These are phyloP conservation scores for Talaromyces thailandensis DNA, from an alignment of 495 filamentous ascomycete genomes.

Conservation along the genomic window DNA sequence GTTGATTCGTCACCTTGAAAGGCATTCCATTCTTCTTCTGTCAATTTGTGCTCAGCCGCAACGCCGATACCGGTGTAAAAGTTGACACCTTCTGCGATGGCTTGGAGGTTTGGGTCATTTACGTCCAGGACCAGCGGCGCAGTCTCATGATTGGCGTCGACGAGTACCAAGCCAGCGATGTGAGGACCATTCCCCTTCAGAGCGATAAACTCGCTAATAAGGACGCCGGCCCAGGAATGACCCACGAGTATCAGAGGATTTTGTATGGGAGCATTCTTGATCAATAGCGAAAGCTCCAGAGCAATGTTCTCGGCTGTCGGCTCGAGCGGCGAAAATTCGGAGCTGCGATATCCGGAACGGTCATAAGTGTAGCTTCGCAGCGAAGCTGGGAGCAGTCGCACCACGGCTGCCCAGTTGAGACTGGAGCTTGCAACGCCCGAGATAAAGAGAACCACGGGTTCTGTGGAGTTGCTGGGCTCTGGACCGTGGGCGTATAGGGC, in stretches of 20 bases:
- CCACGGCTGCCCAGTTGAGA: constrained; percentile 11
- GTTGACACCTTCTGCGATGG: constrained; percentile 8
- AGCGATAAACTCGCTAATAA: constrained; percentile 12
- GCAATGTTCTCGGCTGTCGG: constrained; percentile 9
- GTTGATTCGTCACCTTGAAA: constrained; percentile 7
- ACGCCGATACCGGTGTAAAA: constrained; percentile 8
- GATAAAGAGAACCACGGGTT: constrained; percentile 8
- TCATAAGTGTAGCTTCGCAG: constrained; percentile 11
- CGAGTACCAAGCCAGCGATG: constrained; percentile 10
- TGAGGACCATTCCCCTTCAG: constrained; percentile 1
- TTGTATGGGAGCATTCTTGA: constrained; percentile 6
- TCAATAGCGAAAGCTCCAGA: constrained; percentile 9
- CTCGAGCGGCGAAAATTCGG: constrained; percentile 5
- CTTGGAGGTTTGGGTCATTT: constrained; percentile 10
- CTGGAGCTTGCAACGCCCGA: constrained; percentile 11
- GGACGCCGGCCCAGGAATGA: constrained; percentile 12
- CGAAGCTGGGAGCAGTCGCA: constrained; percentile 7
- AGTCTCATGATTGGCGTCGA: constrained; percentile 13
- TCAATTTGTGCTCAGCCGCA: constrained; percentile 7
- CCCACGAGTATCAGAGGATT: constrained; percentile 11
- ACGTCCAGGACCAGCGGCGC: constrained; percentile 11
- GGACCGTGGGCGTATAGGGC: constrained; percentile 10
- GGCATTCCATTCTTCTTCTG: constrained; percentile 10
- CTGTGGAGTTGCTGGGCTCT: constrained; percentile 5
- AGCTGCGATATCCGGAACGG: constrained; percentile 10